These are phyloP conservation scores for Canariomyces notabilis DNA, from an alignment of 2,329 filamentous ascomycete species.

Conservation along the genomic window DNA sequence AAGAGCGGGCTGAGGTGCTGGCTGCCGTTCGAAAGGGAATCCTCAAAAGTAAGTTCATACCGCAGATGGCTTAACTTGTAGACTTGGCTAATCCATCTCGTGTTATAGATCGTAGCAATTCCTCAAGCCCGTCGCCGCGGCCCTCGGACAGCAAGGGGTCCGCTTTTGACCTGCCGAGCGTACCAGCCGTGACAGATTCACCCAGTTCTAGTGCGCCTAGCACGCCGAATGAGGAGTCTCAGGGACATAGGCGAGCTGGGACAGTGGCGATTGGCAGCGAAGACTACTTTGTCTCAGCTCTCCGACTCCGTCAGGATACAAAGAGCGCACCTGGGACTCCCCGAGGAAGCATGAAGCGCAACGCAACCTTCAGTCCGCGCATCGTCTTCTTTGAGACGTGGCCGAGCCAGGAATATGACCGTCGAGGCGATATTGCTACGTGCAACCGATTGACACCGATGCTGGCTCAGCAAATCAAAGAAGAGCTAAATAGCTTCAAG, in stretches of 20 bases:
- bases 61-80: not conserved
- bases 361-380: constrained; percentile 78
- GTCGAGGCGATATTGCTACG: constrained; percentile 90
- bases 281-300: constrained; percentile 81
- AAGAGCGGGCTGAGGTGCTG: constrained; percentile 83
- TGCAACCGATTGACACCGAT: constrained; percentile 97
- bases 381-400: constrained; percentile 96
- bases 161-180: constrained; percentile 54
- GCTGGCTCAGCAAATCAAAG: constrained; percentile 97
- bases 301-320: constrained; percentile 68
- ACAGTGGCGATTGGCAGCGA: constrained; percentile 72
- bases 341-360: constrained; percentile 57
- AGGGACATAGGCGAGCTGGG: constrained; percentile 60
- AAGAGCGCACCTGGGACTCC: constrained; percentile 80
- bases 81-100: constrained; percentile 9
- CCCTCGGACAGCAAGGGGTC: constrained; percentile 50
- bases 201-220: constrained; percentile 81
- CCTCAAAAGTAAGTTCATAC: constrained; percentile 65
- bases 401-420: constrained; percentile 93
- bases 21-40: constrained; percentile 94
- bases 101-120: constrained; percentile 52
- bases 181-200: constrained; percentile 65
- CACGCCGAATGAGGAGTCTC: constrained; percentile 75
- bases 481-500: constrained; percentile 98
- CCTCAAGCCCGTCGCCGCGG: constrained; percentile 61